Evolutionary conservation across 441 rosid genomes (phyloP).

Genomic region (Aquilaria agallochum): DNA sequence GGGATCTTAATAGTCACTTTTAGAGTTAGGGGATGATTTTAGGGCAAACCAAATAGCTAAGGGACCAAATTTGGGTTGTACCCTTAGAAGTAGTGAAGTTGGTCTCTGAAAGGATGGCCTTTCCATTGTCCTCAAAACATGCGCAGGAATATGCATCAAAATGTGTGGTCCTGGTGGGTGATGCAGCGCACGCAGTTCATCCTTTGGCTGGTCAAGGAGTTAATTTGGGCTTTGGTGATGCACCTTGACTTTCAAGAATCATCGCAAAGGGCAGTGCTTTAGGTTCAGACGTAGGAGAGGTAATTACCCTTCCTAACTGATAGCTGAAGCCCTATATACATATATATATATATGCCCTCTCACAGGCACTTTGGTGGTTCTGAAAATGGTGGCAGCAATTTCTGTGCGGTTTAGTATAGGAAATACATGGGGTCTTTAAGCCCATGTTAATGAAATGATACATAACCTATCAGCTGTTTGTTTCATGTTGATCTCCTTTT

Average conservation of each 20-base stretch:
- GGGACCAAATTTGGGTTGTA: no score
- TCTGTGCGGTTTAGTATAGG: no score
- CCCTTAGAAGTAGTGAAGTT: constrained; percentile 71
- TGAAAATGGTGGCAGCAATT: no score
- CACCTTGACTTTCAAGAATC: constrained; percentile 65
- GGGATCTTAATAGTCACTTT: no score
- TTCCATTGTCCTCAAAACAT: constrained; percentile 82
- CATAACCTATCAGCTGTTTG: no score
- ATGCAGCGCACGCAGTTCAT: constrained; percentile 93
- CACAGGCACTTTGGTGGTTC: neutral
- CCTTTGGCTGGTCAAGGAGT: constrained; percentile 99
- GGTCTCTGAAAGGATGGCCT: constrained; percentile 81
- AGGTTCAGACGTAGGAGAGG: constrained; percentile 90
- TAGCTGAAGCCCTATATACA: no score
- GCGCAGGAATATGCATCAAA: constrained; percentile 66
- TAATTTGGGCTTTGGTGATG: constrained; percentile 91
- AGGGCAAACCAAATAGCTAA: no score
- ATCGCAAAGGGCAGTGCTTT: constrained; percentile 78
- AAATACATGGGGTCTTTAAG: no score
- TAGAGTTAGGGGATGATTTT: no score
- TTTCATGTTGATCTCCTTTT: no score
- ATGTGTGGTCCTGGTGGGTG: constrained; percentile 78
- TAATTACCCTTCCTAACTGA: constrained; percentile 7
- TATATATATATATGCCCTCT: neutral
- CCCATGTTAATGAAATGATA: no score